phyloP scores from a whole-genome alignment of 2,329 filamentous ascomycete species.

The Fusarium buxicola region DNA sequence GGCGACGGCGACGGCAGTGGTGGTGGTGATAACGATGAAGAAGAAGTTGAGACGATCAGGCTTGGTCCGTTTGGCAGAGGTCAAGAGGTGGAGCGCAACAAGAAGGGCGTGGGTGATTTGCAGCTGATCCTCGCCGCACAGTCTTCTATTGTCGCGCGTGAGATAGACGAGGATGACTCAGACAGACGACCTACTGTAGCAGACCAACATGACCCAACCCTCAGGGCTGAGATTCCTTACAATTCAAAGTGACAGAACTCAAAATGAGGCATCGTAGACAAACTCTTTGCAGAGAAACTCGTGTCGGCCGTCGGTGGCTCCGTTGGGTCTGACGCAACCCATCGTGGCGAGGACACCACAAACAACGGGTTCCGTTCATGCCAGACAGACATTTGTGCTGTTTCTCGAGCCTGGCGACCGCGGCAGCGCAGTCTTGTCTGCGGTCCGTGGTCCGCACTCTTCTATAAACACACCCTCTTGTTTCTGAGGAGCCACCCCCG shows the following conservation, averaged over 20 bases:
- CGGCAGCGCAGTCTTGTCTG: conserved; percentile 23
- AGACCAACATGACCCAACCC: background rate
- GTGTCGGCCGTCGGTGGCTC: background rate
- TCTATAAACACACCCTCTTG: conserved; percentile 20
- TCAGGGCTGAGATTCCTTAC: background rate
- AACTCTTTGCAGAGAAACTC: background rate
- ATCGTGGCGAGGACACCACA: conserved; percentile 1
- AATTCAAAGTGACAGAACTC: background rate
- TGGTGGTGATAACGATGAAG: conserved; percentile 13
- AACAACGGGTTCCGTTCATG: conserved; percentile 3
- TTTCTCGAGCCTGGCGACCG: conserved; percentile 31
- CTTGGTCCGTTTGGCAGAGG: conserved; percentile 14
- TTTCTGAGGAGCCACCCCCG: conserved; percentile 6
- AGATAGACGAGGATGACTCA: conserved; percentile 43
- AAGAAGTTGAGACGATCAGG: conserved; percentile 17
- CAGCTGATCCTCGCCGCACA: conserved; percentile 37
- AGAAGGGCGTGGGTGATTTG: conserved; percentile 32
- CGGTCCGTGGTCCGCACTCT: conserved; percentile 27
- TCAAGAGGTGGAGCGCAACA: conserved; percentile 19
- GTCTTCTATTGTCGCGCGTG: conserved; percentile 32
- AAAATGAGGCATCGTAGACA: background rate
- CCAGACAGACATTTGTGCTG: conserved; percentile 11
- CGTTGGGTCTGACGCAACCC: conserved; percentile 7
- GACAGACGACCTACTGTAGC: conserved; percentile 28
- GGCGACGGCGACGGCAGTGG: conserved; percentile 1